phyloP scores from a whole-genome alignment of 306 rosid genomes.

The Vicia villosa region DNA sequence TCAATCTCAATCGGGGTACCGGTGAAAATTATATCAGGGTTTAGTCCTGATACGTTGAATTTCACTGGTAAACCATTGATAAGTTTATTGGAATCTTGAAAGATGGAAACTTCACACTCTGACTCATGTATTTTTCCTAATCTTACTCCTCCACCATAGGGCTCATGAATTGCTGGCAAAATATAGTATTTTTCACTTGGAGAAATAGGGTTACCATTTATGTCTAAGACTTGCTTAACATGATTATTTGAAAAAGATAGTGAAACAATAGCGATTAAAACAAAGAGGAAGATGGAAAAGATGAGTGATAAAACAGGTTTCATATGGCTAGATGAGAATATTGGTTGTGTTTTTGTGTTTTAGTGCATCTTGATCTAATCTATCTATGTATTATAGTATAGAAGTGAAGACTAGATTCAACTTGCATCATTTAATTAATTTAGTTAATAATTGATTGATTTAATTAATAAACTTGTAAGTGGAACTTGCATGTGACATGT shows the following conservation, averaged over 20 bases:
- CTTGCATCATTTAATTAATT: no score
- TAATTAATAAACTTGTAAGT: no score
- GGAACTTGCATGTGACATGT: no score
- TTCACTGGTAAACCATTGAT: background rate
- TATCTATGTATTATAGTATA: no score
- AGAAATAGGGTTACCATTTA: background rate
- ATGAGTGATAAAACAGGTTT: background rate
- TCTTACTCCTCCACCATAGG: constrained; percentile 1
- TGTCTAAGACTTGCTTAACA: background rate
- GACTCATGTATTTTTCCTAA: background rate
- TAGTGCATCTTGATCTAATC: no score
- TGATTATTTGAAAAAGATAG: background rate
- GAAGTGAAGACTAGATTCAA: no score
- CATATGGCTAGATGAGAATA: background rate
- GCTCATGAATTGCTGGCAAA: background rate
- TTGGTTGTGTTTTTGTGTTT: background rate
- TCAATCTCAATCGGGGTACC: background rate
- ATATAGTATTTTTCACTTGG: background rate
- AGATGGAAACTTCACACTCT: background rate
- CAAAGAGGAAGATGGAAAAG: background rate
- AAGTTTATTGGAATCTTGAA: no score
- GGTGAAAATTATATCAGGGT: background rate
- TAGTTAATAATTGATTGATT: no score
- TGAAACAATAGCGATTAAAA: background rate
- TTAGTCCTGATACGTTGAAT: background rate